Percentiles rank a stretch among this genome's conserved stretches.
Evolutionary conservation across 73 alveolate genomes (phyloP).

Genomic region (Blepharisma stoltei): DNA sequence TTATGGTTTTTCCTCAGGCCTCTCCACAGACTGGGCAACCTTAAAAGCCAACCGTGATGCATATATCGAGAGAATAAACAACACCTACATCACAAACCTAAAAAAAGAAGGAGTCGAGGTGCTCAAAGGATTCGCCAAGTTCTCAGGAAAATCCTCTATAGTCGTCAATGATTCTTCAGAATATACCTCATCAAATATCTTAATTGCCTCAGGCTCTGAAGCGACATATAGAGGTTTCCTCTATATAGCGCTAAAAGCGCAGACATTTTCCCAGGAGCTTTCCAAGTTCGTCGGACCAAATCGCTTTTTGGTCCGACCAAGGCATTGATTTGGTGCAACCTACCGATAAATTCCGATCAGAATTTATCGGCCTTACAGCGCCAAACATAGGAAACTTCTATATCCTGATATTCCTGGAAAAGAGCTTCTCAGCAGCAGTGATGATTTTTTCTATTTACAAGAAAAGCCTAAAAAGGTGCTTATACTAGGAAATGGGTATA

Average conservation of each 20-base stretch:
- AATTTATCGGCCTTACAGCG: too few species aligned
- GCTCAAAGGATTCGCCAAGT: slow-evolving; percentile 54
- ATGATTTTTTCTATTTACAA: slow-evolving; percentile 80
- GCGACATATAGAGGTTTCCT: too few species aligned
- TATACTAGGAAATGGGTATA: slow-evolving; percentile 96
- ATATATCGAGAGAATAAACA: slow-evolving; percentile 54
- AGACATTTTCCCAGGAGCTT: too few species aligned
- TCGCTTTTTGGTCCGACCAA: too few species aligned
- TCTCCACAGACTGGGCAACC: slow-evolving; percentile 38
- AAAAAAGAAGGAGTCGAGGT: slow-evolving; percentile 35
- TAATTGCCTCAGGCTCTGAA: slow-evolving; percentile 79
- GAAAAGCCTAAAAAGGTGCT: slow-evolving; percentile 85
- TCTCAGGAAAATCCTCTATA: slow-evolving; percentile 52
- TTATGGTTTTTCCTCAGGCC: slow-evolving; percentile 49
- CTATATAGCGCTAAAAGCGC: too few species aligned
- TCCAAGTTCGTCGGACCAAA: too few species aligned
- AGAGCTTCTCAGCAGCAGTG: slow-evolving; percentile 78
- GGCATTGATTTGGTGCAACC: too few species aligned
- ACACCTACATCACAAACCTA: slow-evolving; percentile 41
- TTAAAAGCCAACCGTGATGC: slow-evolving; percentile 54
- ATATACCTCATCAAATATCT: slow-evolving; percentile 31
- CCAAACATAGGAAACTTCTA: too few species aligned
- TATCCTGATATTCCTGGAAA: slow-evolving; percentile 70
- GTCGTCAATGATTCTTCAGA: slow-evolving; percentile 49
- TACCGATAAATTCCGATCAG: too few species aligned